Evolutionary conservation across 208 protist species (phyloP).

Genomic region (Leishmania amazonensis): DNA sequence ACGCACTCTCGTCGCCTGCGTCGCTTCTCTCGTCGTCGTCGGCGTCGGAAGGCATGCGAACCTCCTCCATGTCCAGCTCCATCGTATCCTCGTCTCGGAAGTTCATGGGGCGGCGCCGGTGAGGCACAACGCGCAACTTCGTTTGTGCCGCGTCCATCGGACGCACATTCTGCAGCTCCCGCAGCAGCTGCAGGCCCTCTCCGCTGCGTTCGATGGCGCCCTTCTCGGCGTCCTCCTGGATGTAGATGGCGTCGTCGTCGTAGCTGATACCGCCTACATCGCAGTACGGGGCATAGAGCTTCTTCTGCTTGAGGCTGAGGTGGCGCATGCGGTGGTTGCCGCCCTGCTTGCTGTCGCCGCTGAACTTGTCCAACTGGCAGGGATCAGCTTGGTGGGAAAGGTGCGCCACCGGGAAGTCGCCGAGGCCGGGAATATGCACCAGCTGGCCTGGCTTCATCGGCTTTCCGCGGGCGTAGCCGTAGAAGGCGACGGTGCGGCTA

Average conservation of each 20-base stretch:
- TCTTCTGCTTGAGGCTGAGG: conserved; percentile 93
- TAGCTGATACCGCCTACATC: conserved; percentile 98
- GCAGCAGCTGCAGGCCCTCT: conserved; percentile 80
- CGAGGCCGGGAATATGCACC: conserved; percentile 97
- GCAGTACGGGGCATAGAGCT: conserved; percentile 98
- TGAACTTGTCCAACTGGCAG: conserved; percentile 81
- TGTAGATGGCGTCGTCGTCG: conserved; percentile 98
- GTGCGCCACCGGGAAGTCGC: conserved; percentile 95
- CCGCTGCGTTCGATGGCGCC: conserved; percentile 79
- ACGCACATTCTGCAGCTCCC: conserved; percentile 72
- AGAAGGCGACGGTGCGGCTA: conserved; percentile 93
- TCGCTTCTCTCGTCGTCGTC: conserved; percentile 35
- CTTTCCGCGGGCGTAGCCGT: conserved; percentile 98
- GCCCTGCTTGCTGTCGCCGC: conserved; percentile 26
- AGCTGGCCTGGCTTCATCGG: conserved; percentile 93
- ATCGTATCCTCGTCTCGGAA: conserved; percentile 85
- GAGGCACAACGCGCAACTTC: conserved; percentile 44
- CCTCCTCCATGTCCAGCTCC: conserved; percentile 77
- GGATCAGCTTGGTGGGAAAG: conserved; percentile 95
- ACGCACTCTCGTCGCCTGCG: conserved; percentile 14
- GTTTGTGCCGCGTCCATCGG: conserved; percentile 73
- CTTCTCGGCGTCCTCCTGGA: conserved; percentile 90
- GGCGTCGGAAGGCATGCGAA: conserved; percentile 36
- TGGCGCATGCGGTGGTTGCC: conserved; percentile 89
- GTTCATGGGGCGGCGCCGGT: conserved; percentile 67